Percentiles rank a stretch among this genome's conserved stretches.
phyloP scores from a whole-genome alignment of 2,329 filamentous ascomycete genomes.

The Colletotrichum tabaci region DNA sequence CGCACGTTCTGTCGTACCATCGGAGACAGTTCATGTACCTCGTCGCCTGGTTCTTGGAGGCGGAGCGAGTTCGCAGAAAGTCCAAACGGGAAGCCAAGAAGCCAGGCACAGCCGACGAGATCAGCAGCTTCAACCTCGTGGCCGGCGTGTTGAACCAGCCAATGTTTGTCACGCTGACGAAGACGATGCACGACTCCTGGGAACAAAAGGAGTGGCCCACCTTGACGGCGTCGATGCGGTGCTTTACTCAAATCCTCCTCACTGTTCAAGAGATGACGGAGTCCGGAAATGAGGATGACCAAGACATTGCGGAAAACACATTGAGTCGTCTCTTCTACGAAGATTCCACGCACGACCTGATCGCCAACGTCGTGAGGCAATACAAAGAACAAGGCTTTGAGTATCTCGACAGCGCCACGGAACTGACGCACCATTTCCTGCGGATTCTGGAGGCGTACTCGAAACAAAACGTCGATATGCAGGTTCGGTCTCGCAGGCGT shows the following conservation, averaged over 20 bases:
- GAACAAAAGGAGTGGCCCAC: slow-evolving; percentile 92
- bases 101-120: slow-evolving; percentile 60
- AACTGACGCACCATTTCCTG: slow-evolving; percentile 91
- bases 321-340: slow-evolving; percentile 99
- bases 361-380: slow-evolving; percentile 83
- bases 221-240: slow-evolving; percentile 89
- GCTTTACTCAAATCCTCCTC: slow-evolving; percentile 93
- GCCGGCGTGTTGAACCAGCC: slow-evolving; percentile 94
- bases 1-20: slow-evolving; percentile 84
- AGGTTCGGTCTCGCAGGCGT: slow-evolving; percentile 86
- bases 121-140: slow-evolving; percentile 87
- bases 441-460: slow-evolving; percentile 94
- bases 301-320: slow-evolving; percentile 98
- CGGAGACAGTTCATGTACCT: slow-evolving; percentile 92
- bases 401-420: slow-evolving; percentile 92
- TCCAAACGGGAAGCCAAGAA: slow-evolving; percentile 69
- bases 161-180: slow-evolving; percentile 91
- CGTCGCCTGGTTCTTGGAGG: slow-evolving; percentile 92
- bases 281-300: slow-evolving; percentile 89
- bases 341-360: slow-evolving; percentile 90
- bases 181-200: slow-evolving; percentile 82
- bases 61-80: slow-evolving; percentile 81
- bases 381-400: slow-evolving; percentile 96
- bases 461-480: slow-evolving; percentile 94
- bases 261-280: slow-evolving; percentile 94